Percentiles rank a stretch among this genome's conserved stretches.
Conservation (phyloP, 202 grass and related monocot genomes). For the Zoysia matrella region DNA sequence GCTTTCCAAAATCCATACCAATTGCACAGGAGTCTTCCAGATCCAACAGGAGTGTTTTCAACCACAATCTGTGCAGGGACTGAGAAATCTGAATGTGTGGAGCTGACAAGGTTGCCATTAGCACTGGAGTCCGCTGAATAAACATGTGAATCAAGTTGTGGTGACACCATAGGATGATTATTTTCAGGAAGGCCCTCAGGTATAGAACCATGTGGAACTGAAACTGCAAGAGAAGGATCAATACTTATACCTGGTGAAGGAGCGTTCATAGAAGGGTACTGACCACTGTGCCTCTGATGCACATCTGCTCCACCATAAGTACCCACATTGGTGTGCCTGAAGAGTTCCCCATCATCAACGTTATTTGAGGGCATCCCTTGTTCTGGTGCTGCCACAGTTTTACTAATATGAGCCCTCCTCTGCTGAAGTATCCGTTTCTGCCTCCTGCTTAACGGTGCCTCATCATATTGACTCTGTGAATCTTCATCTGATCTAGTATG, state of each 20-base stretch:
- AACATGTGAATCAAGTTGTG: conserved; percentile 58
- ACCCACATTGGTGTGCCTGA: conserved; percentile 42
- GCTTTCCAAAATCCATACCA: conserved; percentile 98
- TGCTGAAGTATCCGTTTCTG: conserved; percentile 84
- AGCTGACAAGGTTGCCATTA: conserved; percentile 63
- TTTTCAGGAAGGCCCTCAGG: conserved; percentile 52
- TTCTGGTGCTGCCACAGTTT: conserved; percentile 63
- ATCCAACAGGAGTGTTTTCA: conserved; percentile 98
- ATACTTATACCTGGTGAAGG: conserved; percentile 48
- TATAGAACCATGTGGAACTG: conserved; percentile 50
- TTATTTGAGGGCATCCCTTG: conserved; percentile 51
- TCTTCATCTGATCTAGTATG: conserved; percentile 90
- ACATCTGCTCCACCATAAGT: conserved; percentile 53
- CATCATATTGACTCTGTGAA: conserved; percentile 85
- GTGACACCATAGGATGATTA: conserved; percentile 48
- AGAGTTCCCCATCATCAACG: conserved; percentile 62
- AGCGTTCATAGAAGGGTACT: conserved; percentile 44
- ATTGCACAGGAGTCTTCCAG: conserved; percentile 93
- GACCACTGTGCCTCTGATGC: conserved; percentile 55
- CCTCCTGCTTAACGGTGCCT: conserved; percentile 88
- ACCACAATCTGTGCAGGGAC: conserved; percentile 94
- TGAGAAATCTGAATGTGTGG: conserved; percentile 74
- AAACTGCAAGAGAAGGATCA: conserved; percentile 59
- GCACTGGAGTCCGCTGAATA: conserved; percentile 57
- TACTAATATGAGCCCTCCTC: conserved; percentile 62